These are phyloP conservation scores for Lonicera japonica DNA, from an alignment of 129 eudicot species.

Conservation along the genomic window DNA sequence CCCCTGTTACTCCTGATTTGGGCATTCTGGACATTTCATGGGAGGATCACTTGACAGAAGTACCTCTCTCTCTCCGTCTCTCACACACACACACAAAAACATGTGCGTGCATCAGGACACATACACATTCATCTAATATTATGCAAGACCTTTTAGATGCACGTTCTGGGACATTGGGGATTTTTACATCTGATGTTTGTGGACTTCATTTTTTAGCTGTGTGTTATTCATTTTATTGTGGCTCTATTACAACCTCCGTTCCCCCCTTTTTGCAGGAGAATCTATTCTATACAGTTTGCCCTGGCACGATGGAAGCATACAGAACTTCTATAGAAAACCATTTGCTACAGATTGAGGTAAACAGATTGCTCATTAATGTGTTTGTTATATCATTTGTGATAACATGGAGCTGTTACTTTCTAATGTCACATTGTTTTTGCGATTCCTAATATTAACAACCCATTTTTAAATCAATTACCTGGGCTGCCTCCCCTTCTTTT, in stretches of 20 bases:
- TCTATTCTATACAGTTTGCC: conserved; percentile 71
- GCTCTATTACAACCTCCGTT: neutral
- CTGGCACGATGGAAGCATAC: conserved; percentile 83
- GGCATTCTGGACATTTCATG: conserved; percentile 49
- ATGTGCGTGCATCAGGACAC: too few relatives aligned
- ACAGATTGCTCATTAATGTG: conserved; percentile 1
- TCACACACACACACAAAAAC: neutral
- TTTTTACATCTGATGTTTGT: too few relatives aligned
- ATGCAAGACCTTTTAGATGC: too few relatives aligned
- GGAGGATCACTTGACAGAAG: conserved; percentile 79
- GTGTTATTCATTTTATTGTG: conserved; percentile 7
- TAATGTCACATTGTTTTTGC: neutral
- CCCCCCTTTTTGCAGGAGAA: conserved; percentile 50
- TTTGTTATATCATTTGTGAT: neutral
- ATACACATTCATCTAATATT: too few relatives aligned
- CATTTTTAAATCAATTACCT: too few relatives aligned
- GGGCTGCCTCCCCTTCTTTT: neutral
- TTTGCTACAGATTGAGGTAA: conserved; percentile 58
- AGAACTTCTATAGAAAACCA: conserved; percentile 65
- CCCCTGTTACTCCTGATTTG: conserved; percentile 38
- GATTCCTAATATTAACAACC: neutral
- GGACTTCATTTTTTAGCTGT: neutral
- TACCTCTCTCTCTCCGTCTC: conserved; percentile 22
- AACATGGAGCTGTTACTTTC: neutral
- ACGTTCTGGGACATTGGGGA: too few relatives aligned